Conservation (phyloP, 2,329 filamentous ascomycete genomes). For the Erysiphe pisi region DNA sequence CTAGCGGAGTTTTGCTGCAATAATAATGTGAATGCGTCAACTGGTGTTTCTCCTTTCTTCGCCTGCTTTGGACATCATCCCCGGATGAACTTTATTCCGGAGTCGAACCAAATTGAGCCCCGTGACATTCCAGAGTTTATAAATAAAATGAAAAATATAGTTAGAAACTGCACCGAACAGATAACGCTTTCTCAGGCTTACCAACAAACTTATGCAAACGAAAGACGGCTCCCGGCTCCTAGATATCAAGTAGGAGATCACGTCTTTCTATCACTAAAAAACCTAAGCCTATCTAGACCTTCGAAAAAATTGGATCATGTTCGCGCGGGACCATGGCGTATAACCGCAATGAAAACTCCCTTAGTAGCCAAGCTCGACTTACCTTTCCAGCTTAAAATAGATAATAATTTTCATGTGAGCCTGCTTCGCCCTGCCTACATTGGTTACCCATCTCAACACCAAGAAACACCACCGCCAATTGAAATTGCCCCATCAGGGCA, state of each 20-base stretch:
- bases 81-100: not conserved
- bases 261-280: not conserved
- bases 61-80: not conserved
- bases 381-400: not conserved
- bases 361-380: not conserved
- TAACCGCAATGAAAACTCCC: not conserved
- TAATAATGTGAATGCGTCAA: not conserved
- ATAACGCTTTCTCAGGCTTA: not conserved
- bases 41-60: not conserved
- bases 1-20: not conserved
- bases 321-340: not conserved
- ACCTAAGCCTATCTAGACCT: not conserved
- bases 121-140: not conserved
- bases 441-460: not conserved
- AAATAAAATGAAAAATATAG: not conserved
- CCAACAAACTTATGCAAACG: not conserved
- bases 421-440: not conserved
- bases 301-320: not conserved
- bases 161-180: not conserved
- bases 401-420: slow-evolving; percentile 8
- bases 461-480: not conserved
- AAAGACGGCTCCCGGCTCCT: not conserved
- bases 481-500: not conserved
- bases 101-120: too few species aligned
- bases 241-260: not conserved